Percentiles rank a stretch among this genome's conserved stretches.
Conservation (phyloP, 2,329 filamentous ascomycete species). For the Chalaropsis ovoidea region DNA sequence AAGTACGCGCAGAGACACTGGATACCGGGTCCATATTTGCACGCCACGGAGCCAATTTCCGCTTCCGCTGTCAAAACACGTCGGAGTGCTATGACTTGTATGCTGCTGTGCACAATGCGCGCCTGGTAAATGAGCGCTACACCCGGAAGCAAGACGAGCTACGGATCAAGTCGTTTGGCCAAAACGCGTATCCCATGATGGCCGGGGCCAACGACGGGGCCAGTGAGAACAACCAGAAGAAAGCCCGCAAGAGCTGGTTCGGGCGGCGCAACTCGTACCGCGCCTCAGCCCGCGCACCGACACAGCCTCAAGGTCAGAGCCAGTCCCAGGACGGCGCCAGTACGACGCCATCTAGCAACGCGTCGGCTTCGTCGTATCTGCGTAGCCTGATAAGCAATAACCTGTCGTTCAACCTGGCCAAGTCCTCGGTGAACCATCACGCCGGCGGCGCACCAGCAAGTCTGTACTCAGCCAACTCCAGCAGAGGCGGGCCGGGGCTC, state of each 20-base stretch:
- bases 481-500: slow-evolving; percentile 40
- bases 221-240: slow-evolving; percentile 34
- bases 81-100: slow-evolving; percentile 77
- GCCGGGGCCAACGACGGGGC: slow-evolving; percentile 26
- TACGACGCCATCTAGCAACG: slow-evolving; percentile 46
- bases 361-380: slow-evolving; percentile 69
- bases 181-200: slow-evolving; percentile 27
- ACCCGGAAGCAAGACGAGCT: slow-evolving; percentile 57
- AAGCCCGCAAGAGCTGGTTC: slow-evolving; percentile 44
- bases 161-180: slow-evolving; percentile 62
- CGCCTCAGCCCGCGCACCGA: slow-evolving; percentile 50
- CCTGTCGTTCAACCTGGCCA: slow-evolving; percentile 67
- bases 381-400: slow-evolving; percentile 63
- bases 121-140: slow-evolving; percentile 88
- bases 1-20: slow-evolving; percentile 78
- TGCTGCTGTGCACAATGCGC: slow-evolving; percentile 72
- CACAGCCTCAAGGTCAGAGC: slow-evolving; percentile 25
- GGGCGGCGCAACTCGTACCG: slow-evolving; percentile 56
- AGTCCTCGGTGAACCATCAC: slow-evolving; percentile 59
- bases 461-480: slow-evolving; percentile 50
- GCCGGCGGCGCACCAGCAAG: slow-evolving; percentile 45
- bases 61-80: slow-evolving; percentile 71
- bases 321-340: slow-evolving; percentile 66
- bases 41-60: slow-evolving; percentile 64
- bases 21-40: slow-evolving; percentile 55